Conservation (phyloP, 306 rosid species). For the Astragalus glycyphyllos region DNA sequence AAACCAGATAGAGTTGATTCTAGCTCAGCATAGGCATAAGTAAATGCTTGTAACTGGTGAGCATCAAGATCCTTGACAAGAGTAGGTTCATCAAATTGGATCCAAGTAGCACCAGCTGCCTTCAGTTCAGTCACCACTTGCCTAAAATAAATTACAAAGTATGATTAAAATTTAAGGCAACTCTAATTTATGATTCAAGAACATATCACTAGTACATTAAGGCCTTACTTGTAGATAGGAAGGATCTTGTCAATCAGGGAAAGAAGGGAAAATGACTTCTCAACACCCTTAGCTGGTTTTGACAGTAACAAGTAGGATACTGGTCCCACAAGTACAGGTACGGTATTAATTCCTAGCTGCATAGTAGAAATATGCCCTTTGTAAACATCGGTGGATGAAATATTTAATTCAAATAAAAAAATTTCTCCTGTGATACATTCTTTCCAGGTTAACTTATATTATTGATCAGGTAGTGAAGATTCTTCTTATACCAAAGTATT, state of each 20-base stretch:
- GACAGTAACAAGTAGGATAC: conserved; percentile 84
- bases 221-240: conserved; percentile 71
- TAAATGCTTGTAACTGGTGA: conserved; percentile 72
- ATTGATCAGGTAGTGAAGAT: conserved; percentile 11
- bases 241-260: conserved; percentile 71
- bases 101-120: conserved; percentile 86
- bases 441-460: conserved; percentile 17
- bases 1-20: conserved; percentile 75
- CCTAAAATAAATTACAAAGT: conserved; percentile 50
- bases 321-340: conserved; percentile 86
- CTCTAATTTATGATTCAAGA: conserved; percentile 10
- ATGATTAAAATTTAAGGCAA: conserved; percentile 7
- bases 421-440: background rate
- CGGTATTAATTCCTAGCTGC: conserved; percentile 80
- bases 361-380: conserved; percentile 10
- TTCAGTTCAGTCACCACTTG: conserved; percentile 79
- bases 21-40: conserved; percentile 62
- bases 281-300: conserved; percentile 79
- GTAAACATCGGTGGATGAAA: background rate
- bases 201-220: conserved; percentile 6
- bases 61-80: conserved; percentile 76
- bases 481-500: conserved; percentile 1
- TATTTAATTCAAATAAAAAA: background rate
- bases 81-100: conserved; percentile 88
- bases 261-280: conserved; percentile 65